phyloP scores from a whole-genome alignment of 768 basidiomycete genomes.

The Mycena epipterygia region DNA sequence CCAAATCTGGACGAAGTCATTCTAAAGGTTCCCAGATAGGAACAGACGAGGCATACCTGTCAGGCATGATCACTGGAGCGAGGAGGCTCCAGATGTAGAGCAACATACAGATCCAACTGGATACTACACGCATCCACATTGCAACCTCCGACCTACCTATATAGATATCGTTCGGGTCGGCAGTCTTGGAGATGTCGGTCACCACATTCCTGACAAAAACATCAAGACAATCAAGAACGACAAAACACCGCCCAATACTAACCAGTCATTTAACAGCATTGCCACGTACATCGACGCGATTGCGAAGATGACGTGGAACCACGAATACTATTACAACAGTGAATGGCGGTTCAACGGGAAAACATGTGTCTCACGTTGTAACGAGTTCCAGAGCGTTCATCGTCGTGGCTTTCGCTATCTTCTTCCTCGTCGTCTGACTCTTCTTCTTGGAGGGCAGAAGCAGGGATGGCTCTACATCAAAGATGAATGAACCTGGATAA shows the following conservation, averaged over 20 bases:
- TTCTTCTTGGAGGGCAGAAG: slow-evolving; percentile 89
- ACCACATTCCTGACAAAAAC: slow-evolving; percentile 78
- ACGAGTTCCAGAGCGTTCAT: slow-evolving; percentile 93
- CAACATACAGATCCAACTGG: slow-evolving; percentile 93
- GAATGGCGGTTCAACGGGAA: slow-evolving; percentile 7
- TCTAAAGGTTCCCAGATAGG: background rate
- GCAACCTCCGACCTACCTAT: slow-evolving; percentile 96
- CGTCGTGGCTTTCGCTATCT: slow-evolving; percentile 84
- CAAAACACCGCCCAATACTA: slow-evolving; percentile 46
- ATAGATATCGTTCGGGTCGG: slow-evolving; percentile 81
- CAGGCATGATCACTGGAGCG: slow-evolving; percentile 92
- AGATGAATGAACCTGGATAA: background rate
- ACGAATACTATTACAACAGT: slow-evolving; percentile 79
- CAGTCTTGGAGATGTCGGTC: slow-evolving; percentile 62
- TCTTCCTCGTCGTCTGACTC: slow-evolving; percentile 86
- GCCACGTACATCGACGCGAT: slow-evolving; percentile 98
- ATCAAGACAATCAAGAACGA: background rate
- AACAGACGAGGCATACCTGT: slow-evolving; percentile 69
- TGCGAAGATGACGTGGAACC: slow-evolving; percentile 99
- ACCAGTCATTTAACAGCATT: slow-evolving; percentile 98
- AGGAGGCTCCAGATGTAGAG: slow-evolving; percentile 90
- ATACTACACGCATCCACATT: slow-evolving; percentile 99
- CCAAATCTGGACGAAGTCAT: slow-evolving; percentile 41
- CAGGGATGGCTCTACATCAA: slow-evolving; percentile 85
- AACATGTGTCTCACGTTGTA: slow-evolving; percentile 80